Evolutionary conservation across 2,329 filamentous ascomycete genomes (phyloP), one percentile per base, ranked within the genome.

Genomic region (Neonectria sp.): DNA sequence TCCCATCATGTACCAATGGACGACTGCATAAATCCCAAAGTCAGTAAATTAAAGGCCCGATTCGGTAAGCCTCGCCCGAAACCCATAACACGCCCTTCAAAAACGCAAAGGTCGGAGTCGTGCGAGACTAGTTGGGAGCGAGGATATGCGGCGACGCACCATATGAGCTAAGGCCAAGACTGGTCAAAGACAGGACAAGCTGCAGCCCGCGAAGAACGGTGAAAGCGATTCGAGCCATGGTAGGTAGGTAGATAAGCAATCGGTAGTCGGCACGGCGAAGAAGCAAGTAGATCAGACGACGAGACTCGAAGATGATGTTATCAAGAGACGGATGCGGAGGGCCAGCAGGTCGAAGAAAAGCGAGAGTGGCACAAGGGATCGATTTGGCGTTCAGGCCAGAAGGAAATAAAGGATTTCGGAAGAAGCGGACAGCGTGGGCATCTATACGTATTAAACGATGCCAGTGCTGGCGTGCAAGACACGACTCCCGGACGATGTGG

Each of bases 1-100:
- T 73, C 88, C 81, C 67, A 79, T 81, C 76, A 86, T 83, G 77
- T 89, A 90, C 86, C 88, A 91, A 78, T 90, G 83, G 70, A 86
- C 82, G 63, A 91, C 89, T 91, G 62, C 15, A 37, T 12, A 37
- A 49, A 29, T 29, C 24, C 6, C 45, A 49, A 3, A 27, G 29
- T 57, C 37, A 59, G 56, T 53, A 58, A 25, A n/a, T 3, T 53
- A 21, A 35, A 31, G 25, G 33, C 11, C 51, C 31, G 33, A 35
- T 24, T 21, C 33, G 31, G n/a, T 12, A 35, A 12, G 11, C 49
- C n/a, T 24, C n/a, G 17, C 29, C n/a, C 51, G 3, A 24, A 21
- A 35, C 12, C 11, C 9, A 21, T 21, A 3, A 33, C 49, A 15
- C n/a, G 48, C 35, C 31, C 48, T 27, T 9, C 24, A 8, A 25